Base-by-base conservation (phyloP, 2,329 filamentous ascomycete genomes). In the Colletotrichum musicola region DNA sequence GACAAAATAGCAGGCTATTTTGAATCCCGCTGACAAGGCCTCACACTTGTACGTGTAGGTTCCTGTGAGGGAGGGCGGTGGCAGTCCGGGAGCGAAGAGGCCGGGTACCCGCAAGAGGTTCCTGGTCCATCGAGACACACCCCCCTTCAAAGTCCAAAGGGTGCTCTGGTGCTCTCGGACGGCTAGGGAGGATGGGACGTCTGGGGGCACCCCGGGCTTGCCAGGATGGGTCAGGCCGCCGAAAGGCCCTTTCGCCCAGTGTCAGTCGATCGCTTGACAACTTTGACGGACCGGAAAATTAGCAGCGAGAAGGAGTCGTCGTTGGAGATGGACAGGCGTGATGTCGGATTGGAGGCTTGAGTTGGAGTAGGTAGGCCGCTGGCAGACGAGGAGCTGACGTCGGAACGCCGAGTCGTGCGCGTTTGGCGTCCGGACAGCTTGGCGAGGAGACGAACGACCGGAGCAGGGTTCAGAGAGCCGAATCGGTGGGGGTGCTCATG, bases 141-240 rank as follows among this genome's bases (percentile, higher is more conserved):
- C 12, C 54, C 49, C 64, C 60, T 51, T 44, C 40, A 35, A 58
- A 20, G 47, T 42, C 44, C 13, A 44, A 53, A 35, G 10, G 30
- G 30, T 35, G 30, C 30, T 35, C 30, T 58, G 53, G 53, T 51
- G 40, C 44, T 44, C 55, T 55, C 42, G 27, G 42, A 65, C 40
- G 49, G 62, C 40, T 54, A 42, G 58, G 44, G 38, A 63, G 59
- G 42, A 54, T 46, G 49, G 65, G 62, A 65, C 55, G 54, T 55
- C 61, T 46, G 54, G 65, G 61, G 20, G 27, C 30, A 57, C 58
- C 60, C 53, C 53, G 30, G 47, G 30, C 27, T 25, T 30, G 25
- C 65, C 56, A 54, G 62, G 65, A 68, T 65, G 62, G 65, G n/a
- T 50, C 61, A 65, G 65, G 65, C 53, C 55, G 65, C 62, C 30